Percentiles rank a stretch among this genome's conserved stretches.
Conservation (phyloP, 345 rosid genomes). For the Brassica juncea region DNA sequence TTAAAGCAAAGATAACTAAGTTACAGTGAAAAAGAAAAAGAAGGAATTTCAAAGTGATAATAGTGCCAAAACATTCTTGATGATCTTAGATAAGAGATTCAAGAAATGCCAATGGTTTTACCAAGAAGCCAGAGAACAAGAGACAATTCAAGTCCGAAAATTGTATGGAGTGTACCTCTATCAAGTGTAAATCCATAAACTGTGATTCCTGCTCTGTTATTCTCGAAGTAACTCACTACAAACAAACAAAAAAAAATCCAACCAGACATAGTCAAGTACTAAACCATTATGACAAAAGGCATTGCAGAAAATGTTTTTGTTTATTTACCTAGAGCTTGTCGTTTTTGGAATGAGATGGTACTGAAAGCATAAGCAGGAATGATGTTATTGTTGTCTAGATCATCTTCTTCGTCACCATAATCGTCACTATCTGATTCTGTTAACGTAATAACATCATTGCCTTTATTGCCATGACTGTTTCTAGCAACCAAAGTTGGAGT, state of each 20-base stretch:
- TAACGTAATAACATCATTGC: constrained; percentile 22
- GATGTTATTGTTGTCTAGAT: constrained; percentile 62
- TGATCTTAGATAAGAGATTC: constrained; percentile 12
- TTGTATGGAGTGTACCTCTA: constrained; percentile 78
- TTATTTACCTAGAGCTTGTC: constrained; percentile 86
- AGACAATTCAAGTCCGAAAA: constrained; percentile 82
- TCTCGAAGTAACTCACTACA: constrained; percentile 90
- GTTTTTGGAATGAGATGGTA: constrained; percentile 84
- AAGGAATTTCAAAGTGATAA: not conserved
- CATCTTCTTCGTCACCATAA: constrained; percentile 81
- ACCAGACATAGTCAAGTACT: not conserved
- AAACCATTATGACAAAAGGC: not conserved
- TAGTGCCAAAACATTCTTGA: constrained; percentile 14
- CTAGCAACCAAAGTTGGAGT: constrained; percentile 51
- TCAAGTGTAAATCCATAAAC: constrained; percentile 83
- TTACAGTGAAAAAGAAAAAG: not conserved
- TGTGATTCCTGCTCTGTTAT: constrained; percentile 85
- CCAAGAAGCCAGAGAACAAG: constrained; percentile 95
- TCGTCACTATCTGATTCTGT: constrained; percentile 55
- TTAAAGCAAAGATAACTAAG: not conserved
- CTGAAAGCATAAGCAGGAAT: constrained; percentile 69
- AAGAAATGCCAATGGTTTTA: constrained; percentile 77
- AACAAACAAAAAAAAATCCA: not conserved
- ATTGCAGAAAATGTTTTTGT: not conserved
- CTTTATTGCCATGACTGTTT: constrained; percentile 11